These are phyloP conservation scores for Chrysoporthe austroafricana DNA, from an alignment of 2,329 filamentous ascomycete species.

Conservation along the genomic window DNA sequence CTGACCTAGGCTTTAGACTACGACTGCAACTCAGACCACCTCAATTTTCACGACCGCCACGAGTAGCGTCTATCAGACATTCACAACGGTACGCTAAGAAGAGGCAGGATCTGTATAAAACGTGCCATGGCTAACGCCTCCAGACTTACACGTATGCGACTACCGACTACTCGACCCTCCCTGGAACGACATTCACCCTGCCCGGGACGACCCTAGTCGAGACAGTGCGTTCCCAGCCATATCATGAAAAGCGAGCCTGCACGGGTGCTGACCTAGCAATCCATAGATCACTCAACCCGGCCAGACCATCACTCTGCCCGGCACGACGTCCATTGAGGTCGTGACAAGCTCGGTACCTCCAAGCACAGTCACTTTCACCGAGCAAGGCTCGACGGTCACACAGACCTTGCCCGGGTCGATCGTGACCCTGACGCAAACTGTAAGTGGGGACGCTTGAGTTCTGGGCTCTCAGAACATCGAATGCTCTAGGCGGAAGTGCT, in stretches of 20 bases:
- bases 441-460: not conserved
- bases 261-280: not conserved
- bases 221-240: not conserved
- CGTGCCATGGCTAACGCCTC: not conserved
- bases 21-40: conserved; percentile 5
- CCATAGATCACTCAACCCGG: conserved; percentile 8
- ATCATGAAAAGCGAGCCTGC: not conserved
- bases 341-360: conserved; percentile 30
- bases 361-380: conserved; percentile 34
- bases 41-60: not conserved
- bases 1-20: not conserved
- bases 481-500: not conserved
- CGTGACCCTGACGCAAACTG: conserved; percentile 30
- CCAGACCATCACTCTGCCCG: conserved; percentile 7
- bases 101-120: not conserved
- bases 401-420: conserved; percentile 33
- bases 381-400: conserved; percentile 32
- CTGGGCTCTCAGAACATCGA: too few relatives aligned
- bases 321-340: conserved; percentile 14
- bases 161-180: conserved; percentile 14
- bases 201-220: conserved; percentile 18
- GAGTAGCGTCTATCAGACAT: conserved; percentile 6
- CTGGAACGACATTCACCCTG: conserved; percentile 24
- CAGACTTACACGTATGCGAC: conserved; percentile 16
- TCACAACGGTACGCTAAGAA: conserved; percentile 7